phyloP scores from a whole-genome alignment of 1,139 yeast species.

The Pichia terricola region DNA sequence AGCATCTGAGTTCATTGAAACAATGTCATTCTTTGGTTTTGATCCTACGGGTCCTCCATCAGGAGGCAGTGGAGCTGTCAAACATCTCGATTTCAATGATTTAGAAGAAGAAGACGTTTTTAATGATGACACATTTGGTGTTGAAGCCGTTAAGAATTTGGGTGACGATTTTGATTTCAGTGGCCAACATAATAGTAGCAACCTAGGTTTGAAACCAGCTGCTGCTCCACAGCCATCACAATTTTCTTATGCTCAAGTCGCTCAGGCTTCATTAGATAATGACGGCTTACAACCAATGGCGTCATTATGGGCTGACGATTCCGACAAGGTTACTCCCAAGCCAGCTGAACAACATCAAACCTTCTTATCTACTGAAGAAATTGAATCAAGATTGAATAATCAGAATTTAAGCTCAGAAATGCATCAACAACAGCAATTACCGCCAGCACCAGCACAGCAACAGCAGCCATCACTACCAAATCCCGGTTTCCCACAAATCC shows the following conservation, averaged over 20 bases:
- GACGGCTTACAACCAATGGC: slow-evolving; percentile 55
- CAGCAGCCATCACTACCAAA: slow-evolving; percentile 12
- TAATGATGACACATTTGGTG: slow-evolving; percentile 86
- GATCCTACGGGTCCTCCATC: slow-evolving; percentile 34
- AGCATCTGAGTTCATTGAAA: neutral
- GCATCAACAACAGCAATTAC: slow-evolving; percentile 9
- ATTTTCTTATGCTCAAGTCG: slow-evolving; percentile 52
- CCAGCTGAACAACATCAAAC: slow-evolving; percentile 15
- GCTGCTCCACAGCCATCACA: slow-evolving; percentile 12
- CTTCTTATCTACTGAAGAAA: slow-evolving; percentile 59
- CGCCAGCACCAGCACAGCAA: slow-evolving; percentile 14
- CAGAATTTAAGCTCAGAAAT: slow-evolving; percentile 8
- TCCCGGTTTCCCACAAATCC: slow-evolving; percentile 12
- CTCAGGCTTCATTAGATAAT: slow-evolving; percentile 26
- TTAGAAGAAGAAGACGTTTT: slow-evolving; percentile 72
- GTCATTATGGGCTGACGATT: slow-evolving; percentile 46
- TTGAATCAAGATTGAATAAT: slow-evolving; percentile 55
- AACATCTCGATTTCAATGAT: slow-evolving; percentile 57
- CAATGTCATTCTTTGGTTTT: slow-evolving; percentile 53
- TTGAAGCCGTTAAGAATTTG: slow-evolving; percentile 34
- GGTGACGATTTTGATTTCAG: slow-evolving; percentile 68
- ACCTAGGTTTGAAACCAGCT: slow-evolving; percentile 17
- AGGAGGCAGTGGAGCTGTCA: slow-evolving; percentile 27
- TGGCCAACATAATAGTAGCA: slow-evolving; percentile 1
- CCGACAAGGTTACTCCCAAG: slow-evolving; percentile 5